Evolutionary conservation across 352 stramenopile species (phyloP).

Genomic region (Pythium apleroticum): DNA sequence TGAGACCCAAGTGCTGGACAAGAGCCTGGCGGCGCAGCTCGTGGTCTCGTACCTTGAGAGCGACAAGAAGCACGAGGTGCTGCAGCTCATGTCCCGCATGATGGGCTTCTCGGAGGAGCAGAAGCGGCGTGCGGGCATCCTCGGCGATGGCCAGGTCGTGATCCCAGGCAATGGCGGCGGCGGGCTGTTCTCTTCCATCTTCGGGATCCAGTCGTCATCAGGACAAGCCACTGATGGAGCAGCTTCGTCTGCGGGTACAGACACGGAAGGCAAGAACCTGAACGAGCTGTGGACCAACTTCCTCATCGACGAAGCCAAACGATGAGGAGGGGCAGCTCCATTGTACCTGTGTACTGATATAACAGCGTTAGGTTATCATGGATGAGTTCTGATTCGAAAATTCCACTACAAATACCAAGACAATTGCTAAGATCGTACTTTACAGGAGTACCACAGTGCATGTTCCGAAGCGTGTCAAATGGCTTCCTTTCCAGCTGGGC

Average conservation of each 20-base stretch:
- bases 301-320: conserved; percentile 53
- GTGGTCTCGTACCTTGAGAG: conserved; percentile 77
- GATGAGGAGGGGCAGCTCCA: not conserved
- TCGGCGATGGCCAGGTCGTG: conserved; percentile 29
- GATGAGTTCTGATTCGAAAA: conserved; percentile 3
- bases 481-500: conserved; percentile 26
- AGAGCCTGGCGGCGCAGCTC: conserved; percentile 66
- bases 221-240: not conserved
- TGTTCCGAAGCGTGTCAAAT: conserved; percentile 23
- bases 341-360: not conserved
- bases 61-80: conserved; percentile 67
- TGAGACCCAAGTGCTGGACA: conserved; percentile 62
- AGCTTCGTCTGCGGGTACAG: not conserved
- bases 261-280: conserved; percentile 70
- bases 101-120: conserved; percentile 77
- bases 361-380: not conserved
- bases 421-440: conserved; percentile 15
- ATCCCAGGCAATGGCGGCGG: conserved; percentile 63
- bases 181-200: conserved; percentile 65
- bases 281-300: conserved; percentile 74
- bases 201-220: conserved; percentile 33
- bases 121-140: conserved; percentile 58
- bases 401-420: conserved; percentile 17
- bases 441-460: not conserved
- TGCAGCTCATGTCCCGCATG: conserved; percentile 72